A percentile compares a stretch with the other conserved stretches of the same genome.
These are phyloP conservation scores for Leccinum olivaceopallidum DNA, from an alignment of 768 basidiomycete species.

Conservation along the genomic window DNA sequence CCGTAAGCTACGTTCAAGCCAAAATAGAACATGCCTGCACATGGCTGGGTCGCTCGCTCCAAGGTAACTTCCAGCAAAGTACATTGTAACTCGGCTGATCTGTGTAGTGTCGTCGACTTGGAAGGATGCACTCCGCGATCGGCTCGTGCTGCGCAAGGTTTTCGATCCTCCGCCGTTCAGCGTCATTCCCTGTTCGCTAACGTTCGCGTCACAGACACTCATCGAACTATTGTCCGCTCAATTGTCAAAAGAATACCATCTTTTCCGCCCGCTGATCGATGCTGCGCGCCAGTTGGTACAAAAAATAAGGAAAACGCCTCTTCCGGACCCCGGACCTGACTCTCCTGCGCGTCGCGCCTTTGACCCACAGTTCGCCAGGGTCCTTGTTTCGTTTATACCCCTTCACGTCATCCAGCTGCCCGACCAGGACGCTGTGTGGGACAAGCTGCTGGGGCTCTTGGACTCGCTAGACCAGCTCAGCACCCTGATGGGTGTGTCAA, in stretches of 20 bases:
- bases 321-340: constrained; percentile 37
- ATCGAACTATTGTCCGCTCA: constrained; percentile 29
- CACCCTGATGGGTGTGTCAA: constrained; percentile 43
- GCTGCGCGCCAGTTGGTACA: constrained; percentile 20
- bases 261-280: constrained; percentile 18
- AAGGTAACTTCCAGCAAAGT: constrained; percentile 34
- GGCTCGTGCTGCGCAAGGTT: constrained; percentile 63
- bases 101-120: constrained; percentile 46
- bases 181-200: constrained; percentile 5
- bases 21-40: constrained; percentile 58
- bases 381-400: constrained; percentile 66
- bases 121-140: constrained; percentile 50
- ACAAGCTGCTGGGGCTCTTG: constrained; percentile 47
- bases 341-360: constrained; percentile 59
- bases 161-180: not conserved
- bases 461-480: constrained; percentile 58
- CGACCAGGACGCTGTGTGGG: constrained; percentile 51
- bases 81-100: constrained; percentile 6
- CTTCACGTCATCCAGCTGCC: constrained; percentile 60
- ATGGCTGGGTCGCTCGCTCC: constrained; percentile 54
- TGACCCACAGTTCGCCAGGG: constrained; percentile 67
- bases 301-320: constrained; percentile 26
- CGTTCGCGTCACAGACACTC: constrained; percentile 17
- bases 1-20: constrained; percentile 51
- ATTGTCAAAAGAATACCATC: constrained; percentile 27